Conservation (phyloP, 2,329 filamentous ascomycete species). For the Helicocarpus griseus region DNA sequence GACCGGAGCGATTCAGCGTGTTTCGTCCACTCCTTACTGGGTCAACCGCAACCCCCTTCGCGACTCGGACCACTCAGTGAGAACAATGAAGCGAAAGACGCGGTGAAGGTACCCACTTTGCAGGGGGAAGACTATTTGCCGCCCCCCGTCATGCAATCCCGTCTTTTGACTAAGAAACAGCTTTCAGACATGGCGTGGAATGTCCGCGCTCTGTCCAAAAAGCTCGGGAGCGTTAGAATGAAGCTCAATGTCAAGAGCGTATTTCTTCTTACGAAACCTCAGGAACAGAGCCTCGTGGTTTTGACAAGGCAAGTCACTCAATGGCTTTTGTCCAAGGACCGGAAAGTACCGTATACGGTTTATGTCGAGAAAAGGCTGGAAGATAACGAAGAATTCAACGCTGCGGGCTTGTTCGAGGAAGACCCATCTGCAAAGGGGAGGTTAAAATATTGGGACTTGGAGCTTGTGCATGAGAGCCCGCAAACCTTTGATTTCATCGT, state of each 20-base stretch:
- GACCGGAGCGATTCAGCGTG: conserved; percentile 42
- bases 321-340: conserved; percentile 69
- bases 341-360: conserved; percentile 61
- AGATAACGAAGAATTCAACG: conserved; percentile 63
- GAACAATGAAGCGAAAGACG: conserved; percentile 15
- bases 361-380: conserved; percentile 70
- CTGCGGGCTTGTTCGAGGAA: conserved; percentile 56
- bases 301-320: conserved; percentile 66
- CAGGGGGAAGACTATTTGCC: conserved; percentile 16
- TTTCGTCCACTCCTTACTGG: conserved; percentile 52
- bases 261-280: conserved; percentile 84
- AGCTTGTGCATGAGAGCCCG: conserved; percentile 66
- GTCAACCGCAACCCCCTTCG: conserved; percentile 15
- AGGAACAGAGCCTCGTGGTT: conserved; percentile 68
- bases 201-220: conserved; percentile 79
- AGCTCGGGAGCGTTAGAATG: conserved; percentile 71
- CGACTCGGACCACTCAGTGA: conserved; percentile 11
- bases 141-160: conserved; percentile 45
- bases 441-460: conserved; percentile 72
- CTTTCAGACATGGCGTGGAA: conserved; percentile 96
- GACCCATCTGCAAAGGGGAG: conserved; percentile 46
- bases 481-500: conserved; percentile 91
- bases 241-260: conserved; percentile 73
- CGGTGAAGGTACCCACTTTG: conserved; percentile 11
- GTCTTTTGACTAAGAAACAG: conserved; percentile 90